Evolutionary conservation across 169 alveolate species (phyloP), one percentile per base, ranked within the genome.

Genomic region (Babesia ovata): DNA sequence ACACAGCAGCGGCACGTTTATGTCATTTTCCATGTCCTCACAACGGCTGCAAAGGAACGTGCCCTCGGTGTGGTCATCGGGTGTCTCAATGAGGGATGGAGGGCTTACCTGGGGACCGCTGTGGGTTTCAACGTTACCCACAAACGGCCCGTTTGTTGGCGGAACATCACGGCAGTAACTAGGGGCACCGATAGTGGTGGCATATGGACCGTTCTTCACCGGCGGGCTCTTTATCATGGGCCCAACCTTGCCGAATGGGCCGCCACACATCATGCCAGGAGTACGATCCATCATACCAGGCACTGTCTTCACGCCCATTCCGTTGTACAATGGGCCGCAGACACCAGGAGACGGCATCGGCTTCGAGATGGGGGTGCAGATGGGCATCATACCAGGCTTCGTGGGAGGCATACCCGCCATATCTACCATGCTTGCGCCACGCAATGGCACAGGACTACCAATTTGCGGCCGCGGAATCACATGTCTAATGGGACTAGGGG

Each of bases 21-120:
- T 39, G 62, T 70, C 70, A 26, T 29, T 33, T 44, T 56, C 53
- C 85, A 81, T 46, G 50, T 73, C 79, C 45, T 81, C 71, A 42
- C 88, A 81, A 16, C 88, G 67, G 48, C 57, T 22, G 24, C 88
- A 81, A n/a, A 63, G 12, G 70, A 81, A 81, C 26, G 73, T 24
- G 22, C 22, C 74, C 13, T 65, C 58, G 66, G 58, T 11, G 9
- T 52, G 6, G 6, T 65, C 60, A 29, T 50, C 26, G 10, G 74
- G 28, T 0, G 70, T 4, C 21, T 61, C 70, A 22, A 21, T 14
- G 33, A 26, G 54, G 0, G 22, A 46, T 13, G 19, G n/a, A 10
- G 50, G 50, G 50, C 50, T 45, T 33, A 33, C 39, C 39, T 2
- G 39, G 14, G 50, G 50, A 8, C n/a, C 0, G n/a, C 10, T 45